Percentiles rank a stretch among this genome's conserved stretches.
Conservation (phyloP, 169 alveolate species). For the Miamiensis avidus region DNA sequence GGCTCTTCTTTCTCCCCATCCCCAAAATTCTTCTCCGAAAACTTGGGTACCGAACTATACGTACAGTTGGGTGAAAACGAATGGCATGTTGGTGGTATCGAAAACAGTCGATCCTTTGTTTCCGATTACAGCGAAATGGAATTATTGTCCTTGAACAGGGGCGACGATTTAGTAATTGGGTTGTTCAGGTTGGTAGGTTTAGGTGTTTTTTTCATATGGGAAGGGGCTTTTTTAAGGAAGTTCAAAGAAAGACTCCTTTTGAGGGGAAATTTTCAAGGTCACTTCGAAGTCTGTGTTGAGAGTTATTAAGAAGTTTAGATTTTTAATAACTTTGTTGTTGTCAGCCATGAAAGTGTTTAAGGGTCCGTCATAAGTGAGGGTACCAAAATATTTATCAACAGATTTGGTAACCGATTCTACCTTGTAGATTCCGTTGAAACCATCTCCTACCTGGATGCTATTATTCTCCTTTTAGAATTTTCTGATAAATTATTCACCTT, state of each 20-base stretch:
- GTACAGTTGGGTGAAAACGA: not conserved
- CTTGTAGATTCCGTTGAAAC: too few relatives aligned
- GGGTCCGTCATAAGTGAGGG: not conserved
- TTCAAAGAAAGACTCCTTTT: not conserved
- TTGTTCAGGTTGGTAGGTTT: not conserved
- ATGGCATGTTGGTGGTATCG: too few relatives aligned
- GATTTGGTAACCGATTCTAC: too few relatives aligned
- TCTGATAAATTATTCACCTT: too few relatives aligned
- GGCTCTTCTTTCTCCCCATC: conserved; percentile 81
- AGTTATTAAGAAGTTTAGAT: not conserved
- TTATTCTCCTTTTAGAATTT: too few relatives aligned
- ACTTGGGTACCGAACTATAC: not conserved
- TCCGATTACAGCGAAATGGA: too few relatives aligned
- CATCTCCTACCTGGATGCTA: too few relatives aligned
- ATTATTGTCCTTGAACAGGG: not conserved
- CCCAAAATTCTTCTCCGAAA: conserved; percentile 50
- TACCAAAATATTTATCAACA: too few relatives aligned
- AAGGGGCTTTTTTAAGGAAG: not conserved
- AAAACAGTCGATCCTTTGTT: not conserved
- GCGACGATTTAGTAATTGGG: not conserved
- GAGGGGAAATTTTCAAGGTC: not conserved
- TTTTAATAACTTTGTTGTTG: not conserved
- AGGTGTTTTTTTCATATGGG: not conserved
- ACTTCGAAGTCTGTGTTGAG: not conserved
- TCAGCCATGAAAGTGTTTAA: not conserved